These are phyloP conservation scores for Pestalotiopsis sp. DNA, from an alignment of 2,329 filamentous ascomycete genomes.

Conservation along the genomic window DNA sequence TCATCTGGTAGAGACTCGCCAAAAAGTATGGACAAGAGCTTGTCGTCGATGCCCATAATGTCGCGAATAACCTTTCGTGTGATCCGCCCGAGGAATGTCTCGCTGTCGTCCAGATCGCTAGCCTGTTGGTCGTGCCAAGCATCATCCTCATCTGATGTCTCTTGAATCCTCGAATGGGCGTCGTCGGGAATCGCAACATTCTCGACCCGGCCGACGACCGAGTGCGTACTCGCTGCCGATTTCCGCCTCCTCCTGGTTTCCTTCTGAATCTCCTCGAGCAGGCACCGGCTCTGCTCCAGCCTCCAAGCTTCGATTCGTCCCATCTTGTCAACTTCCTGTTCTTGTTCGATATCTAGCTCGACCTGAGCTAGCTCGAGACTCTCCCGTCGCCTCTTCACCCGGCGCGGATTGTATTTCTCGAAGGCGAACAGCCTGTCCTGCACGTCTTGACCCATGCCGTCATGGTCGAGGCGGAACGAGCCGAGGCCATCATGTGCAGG, in stretches of 20 bases:
- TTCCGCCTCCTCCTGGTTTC: slow-evolving; percentile 74
- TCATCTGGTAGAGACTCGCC: slow-evolving; percentile 72
- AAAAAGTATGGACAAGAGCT: slow-evolving; percentile 80
- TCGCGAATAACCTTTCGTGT: slow-evolving; percentile 86
- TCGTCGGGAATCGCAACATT: slow-evolving; percentile 30
- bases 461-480: slow-evolving; percentile 71
- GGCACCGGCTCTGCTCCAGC: slow-evolving; percentile 81
- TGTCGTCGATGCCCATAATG: slow-evolving; percentile 88
- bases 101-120: slow-evolving; percentile 47
- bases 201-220: slow-evolving; percentile 30
- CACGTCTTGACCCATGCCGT: slow-evolving; percentile 54
- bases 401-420: slow-evolving; percentile 78
- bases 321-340: slow-evolving; percentile 72
- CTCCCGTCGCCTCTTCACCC: slow-evolving; percentile 57
- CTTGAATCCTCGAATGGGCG: slow-evolving; percentile 33
- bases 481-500: slow-evolving; percentile 91
- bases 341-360: slow-evolving; percentile 54
- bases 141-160: slow-evolving; percentile 36
- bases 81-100: slow-evolving; percentile 78
- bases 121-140: slow-evolving; percentile 57
- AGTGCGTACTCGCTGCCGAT: slow-evolving; percentile 21
- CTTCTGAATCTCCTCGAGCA: slow-evolving; percentile 86
- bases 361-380: slow-evolving; percentile 53
- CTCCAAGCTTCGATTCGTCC: slow-evolving; percentile 90
- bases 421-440: slow-evolving; percentile 90